Base-by-base conservation (phyloP, 306 rosid species). In the Castanea mollissima region DNA sequence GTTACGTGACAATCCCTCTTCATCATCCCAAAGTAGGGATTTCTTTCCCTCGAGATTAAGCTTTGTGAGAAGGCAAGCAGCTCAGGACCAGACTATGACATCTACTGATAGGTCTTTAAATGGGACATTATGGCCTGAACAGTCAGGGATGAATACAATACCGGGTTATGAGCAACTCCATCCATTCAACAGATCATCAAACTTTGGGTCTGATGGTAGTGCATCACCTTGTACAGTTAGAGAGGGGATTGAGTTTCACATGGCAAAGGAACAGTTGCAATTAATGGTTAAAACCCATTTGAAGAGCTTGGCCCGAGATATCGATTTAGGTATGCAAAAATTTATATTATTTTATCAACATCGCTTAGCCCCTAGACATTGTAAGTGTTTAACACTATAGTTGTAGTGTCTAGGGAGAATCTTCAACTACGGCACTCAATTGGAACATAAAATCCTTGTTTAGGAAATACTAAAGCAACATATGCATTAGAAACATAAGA, bases 241-340 rank as follows among this genome's bases (percentile, higher is more conserved):
- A 78, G 96, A 87, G 62, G 92, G 83, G 46, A 74, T 75, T 20
- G 85, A 89, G 71, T 84, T 86, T 74, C 75, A 77, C 64, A 74
- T 32, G 51, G 97, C 84, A n/a, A 91, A 82, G 86, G 97, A 90
- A 76, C 93, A 89, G 78, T 65, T 96, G 81, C 86, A 84, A 72
- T 84, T 80, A 2, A 77, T 84, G 87, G 92, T 92, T 74, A 87
- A 82, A 88, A 80, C 71, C 74, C 98, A 90, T 87, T 80, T 92
- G 84, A 76, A 83, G 80, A 84, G 79, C 68, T 73, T 95, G 87
- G 82, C 96, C 41, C 85, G 71, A 63, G 86, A 84, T 73, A 46
- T 68, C 44, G 87, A 85, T 72, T 81, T 93, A 75, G 94, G 99
- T 90, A 74, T 79, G 85, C 74, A 21, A 75, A 57, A 46, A 18